Conservation (phyloP, 495 filamentous ascomycete species). For the Lophium mytilinum region DNA sequence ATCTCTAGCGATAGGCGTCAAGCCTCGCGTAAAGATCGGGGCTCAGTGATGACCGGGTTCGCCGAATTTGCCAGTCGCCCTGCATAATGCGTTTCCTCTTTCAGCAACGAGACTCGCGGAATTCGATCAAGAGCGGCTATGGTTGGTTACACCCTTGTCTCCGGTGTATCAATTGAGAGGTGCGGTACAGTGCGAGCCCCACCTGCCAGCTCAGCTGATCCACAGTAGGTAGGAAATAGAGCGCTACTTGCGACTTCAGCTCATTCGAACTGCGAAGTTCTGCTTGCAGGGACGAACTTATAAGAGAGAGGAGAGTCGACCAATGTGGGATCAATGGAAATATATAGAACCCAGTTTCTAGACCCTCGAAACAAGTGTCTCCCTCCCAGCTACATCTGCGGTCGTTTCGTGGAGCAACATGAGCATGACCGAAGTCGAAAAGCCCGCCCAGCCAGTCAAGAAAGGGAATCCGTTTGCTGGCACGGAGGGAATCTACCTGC, state of each 20-base stretch:
- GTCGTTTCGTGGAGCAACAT: background rate
- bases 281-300: background rate
- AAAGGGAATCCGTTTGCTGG: background rate
- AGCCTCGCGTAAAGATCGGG: background rate
- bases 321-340: background rate
- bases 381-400: background rate
- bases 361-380: background rate
- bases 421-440: background rate
- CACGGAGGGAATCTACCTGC: slow-evolving; percentile 11
- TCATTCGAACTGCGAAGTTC: no score
- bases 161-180: no score
- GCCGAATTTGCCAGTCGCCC: background rate
- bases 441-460: background rate
- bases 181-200: no score
- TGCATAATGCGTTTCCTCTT: no score
- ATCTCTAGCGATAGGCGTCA: background rate
- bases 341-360: background rate
- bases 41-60: background rate
- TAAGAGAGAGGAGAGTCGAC: background rate
- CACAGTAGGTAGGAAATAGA: no score
- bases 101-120: no score
- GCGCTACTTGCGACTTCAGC: no score
- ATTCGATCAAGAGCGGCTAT: no score
- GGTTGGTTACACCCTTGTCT: no score
- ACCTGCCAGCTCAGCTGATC: no score